phyloP scores from a whole-genome alignment of 2,329 filamentous ascomycete species.

The Beauveria scarabaeidicola region DNA sequence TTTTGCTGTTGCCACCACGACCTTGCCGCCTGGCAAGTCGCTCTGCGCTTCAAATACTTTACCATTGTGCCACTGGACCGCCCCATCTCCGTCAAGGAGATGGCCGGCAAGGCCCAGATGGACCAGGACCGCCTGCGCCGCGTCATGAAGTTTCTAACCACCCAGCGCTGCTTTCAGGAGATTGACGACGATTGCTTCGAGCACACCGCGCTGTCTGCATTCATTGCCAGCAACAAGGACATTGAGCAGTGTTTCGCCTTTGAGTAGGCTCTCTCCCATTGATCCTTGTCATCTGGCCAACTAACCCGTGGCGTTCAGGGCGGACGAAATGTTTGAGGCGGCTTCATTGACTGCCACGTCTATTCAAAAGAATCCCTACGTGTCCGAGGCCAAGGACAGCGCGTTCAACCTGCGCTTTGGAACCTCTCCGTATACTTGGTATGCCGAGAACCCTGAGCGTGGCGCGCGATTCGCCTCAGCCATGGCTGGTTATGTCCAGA shows the following conservation, averaged over 20 bases:
- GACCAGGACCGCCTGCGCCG: constrained; percentile 18
- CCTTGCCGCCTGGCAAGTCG: constrained; percentile 18
- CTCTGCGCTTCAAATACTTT: constrained; percentile 21
- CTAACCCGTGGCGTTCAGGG: constrained; percentile 9
- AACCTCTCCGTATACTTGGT: constrained; percentile 14
- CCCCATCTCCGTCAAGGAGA: constrained; percentile 14
- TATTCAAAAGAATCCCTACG: constrained; percentile 16
- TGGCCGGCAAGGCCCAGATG: constrained; percentile 16
- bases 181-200: constrained; percentile 12
- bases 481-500: constrained; percentile 12
- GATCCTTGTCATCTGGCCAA: neutral
- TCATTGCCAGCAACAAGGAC: constrained; percentile 14
- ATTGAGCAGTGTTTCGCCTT: constrained; percentile 12
- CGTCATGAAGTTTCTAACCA: constrained; percentile 17
- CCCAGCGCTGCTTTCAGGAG: constrained; percentile 19
- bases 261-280: neutral
- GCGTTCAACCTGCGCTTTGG: constrained; percentile 16
- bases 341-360: constrained; percentile 11
- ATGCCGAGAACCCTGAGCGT: constrained; percentile 11
- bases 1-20: constrained; percentile 13
- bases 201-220: constrained; percentile 14
- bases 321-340: constrained; percentile 22
- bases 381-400: constrained; percentile 13
- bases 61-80: constrained; percentile 14
- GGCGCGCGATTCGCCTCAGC: constrained; percentile 14